A percentile compares a stretch with the other conserved stretches of the same genome.
These are phyloP conservation scores for Planoprotostelium fungivorum DNA, from an alignment of 78 protist species.

Conservation along the genomic window DNA sequence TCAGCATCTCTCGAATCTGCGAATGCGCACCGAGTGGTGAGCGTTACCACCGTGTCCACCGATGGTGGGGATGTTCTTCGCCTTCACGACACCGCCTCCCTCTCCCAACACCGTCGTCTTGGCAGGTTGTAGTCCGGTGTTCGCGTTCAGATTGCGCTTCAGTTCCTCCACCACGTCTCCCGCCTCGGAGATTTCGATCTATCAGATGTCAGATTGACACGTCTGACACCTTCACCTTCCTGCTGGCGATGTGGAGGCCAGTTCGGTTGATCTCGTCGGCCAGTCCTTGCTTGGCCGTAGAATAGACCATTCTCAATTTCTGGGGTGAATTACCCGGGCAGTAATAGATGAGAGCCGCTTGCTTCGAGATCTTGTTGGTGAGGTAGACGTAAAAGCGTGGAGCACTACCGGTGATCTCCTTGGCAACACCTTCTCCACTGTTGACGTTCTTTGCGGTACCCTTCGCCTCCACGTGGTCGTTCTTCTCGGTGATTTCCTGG, in stretches of 20 bases:
- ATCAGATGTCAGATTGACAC: neutral
- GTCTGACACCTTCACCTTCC: neutral
- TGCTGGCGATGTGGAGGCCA: neutral
- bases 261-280: neutral
- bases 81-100: neutral
- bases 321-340: neutral
- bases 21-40: neutral
- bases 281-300: neutral
- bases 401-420: neutral
- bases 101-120: neutral
- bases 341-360: neutral
- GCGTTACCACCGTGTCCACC: neutral
- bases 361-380: neutral
- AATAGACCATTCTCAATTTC: neutral
- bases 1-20: neutral
- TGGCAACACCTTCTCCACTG: neutral
- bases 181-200: neutral
- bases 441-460: neutral
- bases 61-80: neutral
- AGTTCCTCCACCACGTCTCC: neutral
- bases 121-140: neutral
- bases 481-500: neutral
- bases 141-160: neutral
- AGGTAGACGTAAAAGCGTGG: neutral
- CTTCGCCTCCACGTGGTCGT: neutral